A percentile compares a stretch with the other conserved stretches of the same genome.
phyloP scores from a whole-genome alignment of 1,284 basidiomycete genomes.

The Cutaneotrichosporon sp. region DNA sequence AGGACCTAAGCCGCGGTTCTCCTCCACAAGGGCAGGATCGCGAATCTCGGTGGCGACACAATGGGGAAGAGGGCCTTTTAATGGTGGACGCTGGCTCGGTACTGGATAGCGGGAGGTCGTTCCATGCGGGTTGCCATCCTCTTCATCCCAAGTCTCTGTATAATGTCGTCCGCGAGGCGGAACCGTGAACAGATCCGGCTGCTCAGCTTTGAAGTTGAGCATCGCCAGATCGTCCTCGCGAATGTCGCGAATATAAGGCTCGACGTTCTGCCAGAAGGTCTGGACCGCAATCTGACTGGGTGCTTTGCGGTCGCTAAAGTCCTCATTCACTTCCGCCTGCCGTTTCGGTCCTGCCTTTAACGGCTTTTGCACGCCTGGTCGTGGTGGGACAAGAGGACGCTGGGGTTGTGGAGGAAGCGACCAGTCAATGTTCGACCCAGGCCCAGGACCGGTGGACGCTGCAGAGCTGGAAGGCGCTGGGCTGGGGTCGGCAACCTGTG shows the following conservation, averaged over 20 bases:
- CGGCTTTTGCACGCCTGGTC: conserved; percentile 62
- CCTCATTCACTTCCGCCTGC: conserved; percentile 72
- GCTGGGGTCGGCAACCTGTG: conserved; percentile 45
- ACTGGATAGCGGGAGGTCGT: conserved; percentile 35
- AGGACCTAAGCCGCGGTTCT: conserved; percentile 38
- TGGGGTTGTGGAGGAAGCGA: conserved; percentile 30
- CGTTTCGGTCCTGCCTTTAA: conserved; percentile 73
- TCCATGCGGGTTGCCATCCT: conserved; percentile 57
- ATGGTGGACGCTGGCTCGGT: conserved; percentile 26
- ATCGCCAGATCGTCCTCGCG: conserved; percentile 88
- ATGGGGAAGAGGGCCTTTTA: conserved; percentile 8
- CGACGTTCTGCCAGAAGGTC: conserved; percentile 77
- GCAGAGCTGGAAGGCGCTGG: conserved; percentile 36
- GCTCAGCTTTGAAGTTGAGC: conserved; percentile 76
- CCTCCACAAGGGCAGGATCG: conserved; percentile 42
- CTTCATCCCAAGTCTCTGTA: conserved; percentile 83
- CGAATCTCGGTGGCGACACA: conserved; percentile 26
- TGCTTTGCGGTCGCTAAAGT: conserved; percentile 73
- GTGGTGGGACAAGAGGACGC: conserved; percentile 57
- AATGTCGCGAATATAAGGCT: conserved; percentile 76
- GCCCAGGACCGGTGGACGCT: conserved; percentile 34
- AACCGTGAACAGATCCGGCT: conserved; percentile 76
- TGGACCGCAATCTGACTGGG: conserved; percentile 54
- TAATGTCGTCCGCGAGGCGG: conserved; percentile 86
- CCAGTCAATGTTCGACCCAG: conserved; percentile 42